phyloP scores from a whole-genome alignment of 495 filamentous ascomycete genomes.

The Trichoderma gamsii region DNA sequence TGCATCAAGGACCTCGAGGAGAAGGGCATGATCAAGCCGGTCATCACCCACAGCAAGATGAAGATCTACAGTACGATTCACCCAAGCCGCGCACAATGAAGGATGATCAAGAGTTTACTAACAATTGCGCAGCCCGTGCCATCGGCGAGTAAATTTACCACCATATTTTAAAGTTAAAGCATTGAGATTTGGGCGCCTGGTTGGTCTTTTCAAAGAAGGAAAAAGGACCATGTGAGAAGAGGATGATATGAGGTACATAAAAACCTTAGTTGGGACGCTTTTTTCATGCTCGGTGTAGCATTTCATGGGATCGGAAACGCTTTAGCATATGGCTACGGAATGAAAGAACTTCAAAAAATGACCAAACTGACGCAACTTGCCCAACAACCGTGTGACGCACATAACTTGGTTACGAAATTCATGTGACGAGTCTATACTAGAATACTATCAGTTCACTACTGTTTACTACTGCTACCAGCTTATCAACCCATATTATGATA shows the following conservation, averaged over 20 bases:
- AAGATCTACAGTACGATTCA: constrained; percentile 88
- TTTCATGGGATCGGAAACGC: constrained; percentile 14
- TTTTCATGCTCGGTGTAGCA: constrained; percentile 16
- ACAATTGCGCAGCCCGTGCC: constrained; percentile 12
- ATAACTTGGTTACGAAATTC: neutral
- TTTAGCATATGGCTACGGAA: constrained; percentile 16
- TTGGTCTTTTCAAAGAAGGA: constrained; percentile 11
- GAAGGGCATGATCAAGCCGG: constrained; percentile 97
- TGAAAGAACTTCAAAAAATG: constrained; percentile 16
- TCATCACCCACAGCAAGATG: constrained; percentile 93
- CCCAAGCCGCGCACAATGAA: neutral
- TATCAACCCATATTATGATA: neutral
- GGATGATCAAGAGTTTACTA: neutral
- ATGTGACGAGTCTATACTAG: neutral
- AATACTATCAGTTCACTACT: neutral
- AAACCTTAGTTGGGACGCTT: constrained; percentile 13
- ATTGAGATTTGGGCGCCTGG: constrained; percentile 16
- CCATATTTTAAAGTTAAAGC: constrained; percentile 12
- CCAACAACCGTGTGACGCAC: neutral
- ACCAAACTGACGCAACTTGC: neutral
- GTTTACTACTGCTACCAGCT: neutral
- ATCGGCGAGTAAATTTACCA: constrained; percentile 13
- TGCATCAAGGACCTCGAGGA: constrained; percentile 93
- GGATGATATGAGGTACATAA: constrained; percentile 12
- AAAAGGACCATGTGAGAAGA: constrained; percentile 5